These are phyloP conservation scores for Stemphylium lycopersici DNA, from an alignment of 2,329 filamentous ascomycete genomes.

Conservation along the genomic window DNA sequence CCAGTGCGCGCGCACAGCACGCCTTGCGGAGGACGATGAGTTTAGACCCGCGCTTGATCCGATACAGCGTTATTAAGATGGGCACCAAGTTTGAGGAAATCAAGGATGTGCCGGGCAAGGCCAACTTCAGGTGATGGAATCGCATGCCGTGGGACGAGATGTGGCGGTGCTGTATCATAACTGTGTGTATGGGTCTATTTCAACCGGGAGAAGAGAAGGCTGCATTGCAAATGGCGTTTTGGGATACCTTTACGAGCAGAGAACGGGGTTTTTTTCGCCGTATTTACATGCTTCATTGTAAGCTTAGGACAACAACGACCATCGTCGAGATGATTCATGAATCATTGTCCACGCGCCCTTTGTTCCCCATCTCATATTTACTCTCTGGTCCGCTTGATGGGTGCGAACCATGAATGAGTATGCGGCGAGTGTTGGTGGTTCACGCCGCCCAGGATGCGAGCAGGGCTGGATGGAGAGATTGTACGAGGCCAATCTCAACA, in stretches of 20 bases:
- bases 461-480: no score
- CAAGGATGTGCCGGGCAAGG: constrained; percentile 62
- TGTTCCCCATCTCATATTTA: no score
- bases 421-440: no score
- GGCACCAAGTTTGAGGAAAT: constrained; percentile 70
- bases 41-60: constrained; percentile 88
- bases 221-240: constrained; percentile 7
- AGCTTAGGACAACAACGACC: no score
- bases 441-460: no score
- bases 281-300: no score
- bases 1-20: constrained; percentile 73
- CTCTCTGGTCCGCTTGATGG: no score
- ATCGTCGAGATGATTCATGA: no score
- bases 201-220: neutral
- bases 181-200: neutral
- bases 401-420: no score
- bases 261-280: no score
- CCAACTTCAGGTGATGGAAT: constrained; percentile 50
- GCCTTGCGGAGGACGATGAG: constrained; percentile 76
- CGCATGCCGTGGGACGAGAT: neutral
- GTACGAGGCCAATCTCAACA: no score
- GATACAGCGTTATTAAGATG: constrained; percentile 84
- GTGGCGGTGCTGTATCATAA: neutral
- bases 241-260: neutral
- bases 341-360: no score